Base-by-base conservation (phyloP, 345 rosid species). In the Kandelia obovata region DNA sequence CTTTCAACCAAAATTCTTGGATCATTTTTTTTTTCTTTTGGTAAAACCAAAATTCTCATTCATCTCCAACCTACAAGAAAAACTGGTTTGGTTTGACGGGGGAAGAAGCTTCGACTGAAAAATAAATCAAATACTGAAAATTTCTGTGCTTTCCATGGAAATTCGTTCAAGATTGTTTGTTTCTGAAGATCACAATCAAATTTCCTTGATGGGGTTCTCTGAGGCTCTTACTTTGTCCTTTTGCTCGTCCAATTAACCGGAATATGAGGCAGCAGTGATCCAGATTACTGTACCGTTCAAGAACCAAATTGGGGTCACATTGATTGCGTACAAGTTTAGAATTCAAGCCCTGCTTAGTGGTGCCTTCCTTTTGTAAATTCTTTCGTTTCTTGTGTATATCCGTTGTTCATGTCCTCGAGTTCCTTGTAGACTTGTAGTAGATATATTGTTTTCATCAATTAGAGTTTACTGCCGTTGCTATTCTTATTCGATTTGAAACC, bases 271-370 rank as follows among this genome's bases (percentile, higher is more conserved):
- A 32, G 57, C 39, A 20, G 67, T 53, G 68, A 47, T 64, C 75
- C 69, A 62, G 61, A 65, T 71, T 66, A 55, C 23, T 69, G 51
- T 57, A 5, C 43, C 5, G 7, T 52, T 32, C 61, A 61, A 66
- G 53, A 4, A 27, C 58, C 72, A 15, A 28, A 20, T 61, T 7
- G 53, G 61, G 66, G 71, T n/a, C 56, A 53, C 61, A 15, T 37
- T 63, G 46, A 61, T 70, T 75, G 60, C 64, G 28, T 56, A 6
- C 27, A 21, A 63, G 28, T 35, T 67, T 16, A 2, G 53, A 32
- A n/a, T 30, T 66, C 37, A 32, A 35, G 61, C 13, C 62, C 25
- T 55, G 75, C 49, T 66, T 30, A 76, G 76, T 65, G 67, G 47
- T 66, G 64, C 43, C 17, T 77, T 58, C 56, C 53, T 55, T 39